A percentile compares a stretch with the other conserved stretches of the same genome.
phyloP scores from a whole-genome alignment of 305 asterid species.

The Fraxinus angustifolia region DNA sequence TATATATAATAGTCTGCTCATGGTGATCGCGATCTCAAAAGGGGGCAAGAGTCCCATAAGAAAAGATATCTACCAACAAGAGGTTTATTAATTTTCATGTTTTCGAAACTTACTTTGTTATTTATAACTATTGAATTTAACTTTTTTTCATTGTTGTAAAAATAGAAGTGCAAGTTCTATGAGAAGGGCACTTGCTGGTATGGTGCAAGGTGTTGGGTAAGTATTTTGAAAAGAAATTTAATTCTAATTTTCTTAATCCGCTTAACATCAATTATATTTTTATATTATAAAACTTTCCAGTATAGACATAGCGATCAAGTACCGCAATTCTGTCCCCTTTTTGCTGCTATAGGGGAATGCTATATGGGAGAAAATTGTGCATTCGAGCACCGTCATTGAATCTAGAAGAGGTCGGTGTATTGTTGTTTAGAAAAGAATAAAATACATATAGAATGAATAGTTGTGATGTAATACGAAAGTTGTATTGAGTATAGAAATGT shows the following conservation, averaged over 20 bases:
- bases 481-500: background rate
- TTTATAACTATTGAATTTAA: background rate
- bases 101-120: background rate
- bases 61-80: background rate
- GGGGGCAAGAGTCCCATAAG: background rate
- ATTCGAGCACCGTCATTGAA: background rate
- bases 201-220: background rate
- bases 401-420: background rate
- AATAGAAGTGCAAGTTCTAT: background rate
- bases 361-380: background rate
- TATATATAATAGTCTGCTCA: background rate
- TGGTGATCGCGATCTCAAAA: background rate
- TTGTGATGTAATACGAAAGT: background rate
- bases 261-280: background rate
- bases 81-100: too few relatives aligned
- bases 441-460: too few relatives aligned
- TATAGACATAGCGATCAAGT: background rate
- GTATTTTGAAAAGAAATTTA: background rate
- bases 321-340: background rate
- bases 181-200: background rate
- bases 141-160: background rate
- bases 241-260: background rate
- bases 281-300: background rate
- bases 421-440: background rate
- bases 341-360: background rate